A percentile compares a stretch with the other conserved stretches of the same genome.
These are phyloP conservation scores for Leccinum obscurum DNA, from an alignment of 768 basidiomycete species.

Conservation along the genomic window DNA sequence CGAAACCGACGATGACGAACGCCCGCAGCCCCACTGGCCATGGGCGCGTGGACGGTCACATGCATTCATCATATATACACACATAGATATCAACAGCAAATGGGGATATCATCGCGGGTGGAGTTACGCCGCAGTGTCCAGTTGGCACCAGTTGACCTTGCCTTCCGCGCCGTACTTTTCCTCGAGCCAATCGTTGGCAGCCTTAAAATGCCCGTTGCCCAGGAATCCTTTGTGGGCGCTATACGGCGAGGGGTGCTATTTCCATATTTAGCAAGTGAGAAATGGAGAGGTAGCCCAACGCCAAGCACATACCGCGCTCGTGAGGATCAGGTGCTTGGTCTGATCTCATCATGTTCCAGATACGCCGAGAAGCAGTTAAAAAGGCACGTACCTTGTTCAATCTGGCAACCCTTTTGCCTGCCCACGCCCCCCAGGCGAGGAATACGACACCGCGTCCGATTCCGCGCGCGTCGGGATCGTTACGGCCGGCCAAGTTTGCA, in stretches of 20 bases:
- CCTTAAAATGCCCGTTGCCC: slow-evolving; percentile 86
- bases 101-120: slow-evolving; percentile 21
- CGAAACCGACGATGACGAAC: slow-evolving; percentile 3
- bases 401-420: slow-evolving; percentile 77
- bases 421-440: slow-evolving; percentile 89
- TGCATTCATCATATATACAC: slow-evolving; percentile 18
- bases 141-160: slow-evolving; percentile 71
- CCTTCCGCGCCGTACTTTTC: slow-evolving; percentile 71
- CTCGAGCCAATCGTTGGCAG: slow-evolving; percentile 86
- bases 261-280: slow-evolving; percentile 30
- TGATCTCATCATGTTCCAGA: slow-evolving; percentile 32
- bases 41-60: slow-evolving; percentile 13
- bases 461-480: slow-evolving; percentile 42
- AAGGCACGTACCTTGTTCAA: slow-evolving; percentile 60
- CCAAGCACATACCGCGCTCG: slow-evolving; percentile 59
- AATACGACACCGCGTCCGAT: slow-evolving; percentile 78
- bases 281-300: slow-evolving; percentile 17
- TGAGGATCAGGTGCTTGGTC: slow-evolving; percentile 80
- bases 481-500: slow-evolving; percentile 53
- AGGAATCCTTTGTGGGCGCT: slow-evolving; percentile 80
- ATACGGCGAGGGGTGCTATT: slow-evolving; percentile 81
- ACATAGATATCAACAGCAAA: slow-evolving; percentile 30
- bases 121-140: slow-evolving; percentile 30
- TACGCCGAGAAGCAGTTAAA: slow-evolving; percentile 10
- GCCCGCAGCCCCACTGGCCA: slow-evolving; percentile 23